Conservation (phyloP, 495 filamentous ascomycete species). For the Hypoxylon fragiforme region DNA sequence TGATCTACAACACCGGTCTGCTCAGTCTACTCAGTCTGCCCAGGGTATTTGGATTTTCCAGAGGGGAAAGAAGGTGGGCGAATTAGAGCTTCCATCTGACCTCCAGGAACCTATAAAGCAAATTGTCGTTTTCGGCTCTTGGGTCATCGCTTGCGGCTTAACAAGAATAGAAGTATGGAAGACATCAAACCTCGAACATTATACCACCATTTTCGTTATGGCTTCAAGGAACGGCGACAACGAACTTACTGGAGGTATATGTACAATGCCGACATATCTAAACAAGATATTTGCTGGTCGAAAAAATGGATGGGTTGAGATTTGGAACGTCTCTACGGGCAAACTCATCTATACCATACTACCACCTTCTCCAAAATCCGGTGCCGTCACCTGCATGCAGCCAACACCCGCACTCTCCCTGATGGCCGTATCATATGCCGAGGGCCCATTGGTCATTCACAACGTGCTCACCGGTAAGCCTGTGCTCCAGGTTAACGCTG, state of each 20-base stretch:
- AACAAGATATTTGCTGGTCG: conserved; percentile 94
- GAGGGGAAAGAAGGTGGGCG: conserved; percentile 82
- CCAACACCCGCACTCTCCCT: conserved; percentile 81
- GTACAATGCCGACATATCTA: conserved; percentile 86
- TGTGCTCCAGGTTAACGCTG: conserved; percentile 65
- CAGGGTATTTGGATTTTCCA: conserved; percentile 92
- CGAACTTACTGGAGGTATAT: conserved; percentile 70
- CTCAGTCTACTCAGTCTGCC: conserved; percentile 76
- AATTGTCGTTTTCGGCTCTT: conserved; percentile 83
- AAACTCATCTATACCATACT: conserved; percentile 85
- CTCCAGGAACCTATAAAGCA: conserved; percentile 70
- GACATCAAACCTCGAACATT: conserved; percentile 79
- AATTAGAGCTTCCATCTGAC: conserved; percentile 65
- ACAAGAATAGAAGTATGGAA: conserved; percentile 88
- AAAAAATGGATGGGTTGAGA: conserved; percentile 85
- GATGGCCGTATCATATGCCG: conserved; percentile 84
- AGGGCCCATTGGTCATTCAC: conserved; percentile 75
- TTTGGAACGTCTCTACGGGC: conserved; percentile 94
- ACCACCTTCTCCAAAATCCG: conserved; percentile 65
- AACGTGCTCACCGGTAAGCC: conserved; percentile 76
- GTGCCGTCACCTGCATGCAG: conserved; percentile 79
- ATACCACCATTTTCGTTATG: conserved; percentile 72
- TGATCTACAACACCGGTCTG: conserved; percentile 48
- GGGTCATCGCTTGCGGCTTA: conserved; percentile 80
- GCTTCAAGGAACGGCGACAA: conserved; percentile 52